Percentiles rank a stretch among this genome's conserved stretches.
phyloP scores from a whole-genome alignment of 768 basidiomycete genomes.

The Infundibulicybe gibba region DNA sequence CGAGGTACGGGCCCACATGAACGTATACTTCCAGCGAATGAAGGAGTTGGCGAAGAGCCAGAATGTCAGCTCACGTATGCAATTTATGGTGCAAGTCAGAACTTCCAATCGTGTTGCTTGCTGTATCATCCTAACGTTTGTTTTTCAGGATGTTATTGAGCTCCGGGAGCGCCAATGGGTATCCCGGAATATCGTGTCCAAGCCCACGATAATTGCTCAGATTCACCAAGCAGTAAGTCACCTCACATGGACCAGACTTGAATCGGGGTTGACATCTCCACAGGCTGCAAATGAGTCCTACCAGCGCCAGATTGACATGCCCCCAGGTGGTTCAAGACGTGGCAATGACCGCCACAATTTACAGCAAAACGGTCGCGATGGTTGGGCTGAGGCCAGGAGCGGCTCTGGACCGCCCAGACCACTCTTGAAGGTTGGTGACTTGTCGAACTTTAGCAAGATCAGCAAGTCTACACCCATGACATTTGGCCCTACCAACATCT shows the following conservation, averaged over 20 bases:
- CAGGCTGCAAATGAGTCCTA: constrained; percentile 70
- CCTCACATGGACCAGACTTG: constrained; percentile 4
- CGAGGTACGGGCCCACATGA: constrained; percentile 83
- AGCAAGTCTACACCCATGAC: constrained; percentile 59
- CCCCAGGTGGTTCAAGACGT: constrained; percentile 86
- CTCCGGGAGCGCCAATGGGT: constrained; percentile 83
- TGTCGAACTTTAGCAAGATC: constrained; percentile 88
- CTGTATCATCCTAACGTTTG: constrained; percentile 6
- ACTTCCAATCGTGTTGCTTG: background rate
- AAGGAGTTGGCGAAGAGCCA: constrained; percentile 71
- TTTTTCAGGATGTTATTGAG: constrained; percentile 81
- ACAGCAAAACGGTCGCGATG: constrained; percentile 67
- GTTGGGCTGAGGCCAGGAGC: constrained; percentile 76
- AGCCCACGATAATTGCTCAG: constrained; percentile 85
- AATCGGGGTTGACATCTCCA: no score
- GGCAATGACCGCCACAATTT: constrained; percentile 67
- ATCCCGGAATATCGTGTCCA: constrained; percentile 64
- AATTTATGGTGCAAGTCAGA: constrained; percentile 91
- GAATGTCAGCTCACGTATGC: constrained; percentile 83
- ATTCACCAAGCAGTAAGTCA: constrained; percentile 78
- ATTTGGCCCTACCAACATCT: constrained; percentile 85
- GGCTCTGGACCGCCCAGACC: constrained; percentile 45
- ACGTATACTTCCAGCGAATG: constrained; percentile 92
- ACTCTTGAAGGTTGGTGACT: constrained; percentile 77
- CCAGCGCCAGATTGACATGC: constrained; percentile 71